Base-by-base conservation (phyloP, 805 yeast species). In the Myxozyma monticola region DNA sequence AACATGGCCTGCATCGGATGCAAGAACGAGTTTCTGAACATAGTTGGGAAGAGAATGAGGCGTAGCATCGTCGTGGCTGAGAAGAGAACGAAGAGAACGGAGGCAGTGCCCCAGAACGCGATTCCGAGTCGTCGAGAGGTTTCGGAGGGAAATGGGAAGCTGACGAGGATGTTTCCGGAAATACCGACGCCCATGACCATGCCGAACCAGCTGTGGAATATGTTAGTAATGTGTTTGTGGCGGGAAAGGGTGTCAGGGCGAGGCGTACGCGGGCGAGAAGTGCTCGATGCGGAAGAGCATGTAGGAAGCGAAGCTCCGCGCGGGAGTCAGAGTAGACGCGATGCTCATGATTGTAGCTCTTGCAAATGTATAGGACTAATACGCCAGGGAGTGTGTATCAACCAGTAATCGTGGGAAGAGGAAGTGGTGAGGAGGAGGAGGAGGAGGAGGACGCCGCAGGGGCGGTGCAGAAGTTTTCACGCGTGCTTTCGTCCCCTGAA, bases 161-260 rank as follows among this genome's bases (percentile, higher is more conserved):
- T 65, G 65, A 79, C 76, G 31, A 89, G 71, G 3, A 87, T 69
- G 33, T 77, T 65, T 3, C 86, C 71, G 1, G 87, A 71, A 34
- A 88, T 85, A 1, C 96, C 96, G 2, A 84, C 77, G 1, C 95
- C 96, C 96, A 89, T 89, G n/a, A 82, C 77, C 42, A 80, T 73
- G 22, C 85, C 83, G 68, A 83, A 88, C 75, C 82, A 83, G 35
- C 60, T 57, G 35, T 10, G 14, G n/a, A 9, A 25, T 12, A 18
- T 10, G 22, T 29, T 12, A 30, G 41, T 10, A 24, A 15, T 4
- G 21, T 3, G 7, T 3, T 22, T 10, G 4, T 15, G 6, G 14
- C 21, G 20, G 25, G n/a, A 10, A 20, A 14, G 24, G 36, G 17
- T 10, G n/a, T 15, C 4, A 25, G 7, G 2, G 25, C 7, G 5